Evolutionary conservation across 225 moss, liverwort and hornwort genomes (phyloP), one percentile per base, ranked within the genome.

Genomic region (Pseudoscleropodium purum): DNA sequence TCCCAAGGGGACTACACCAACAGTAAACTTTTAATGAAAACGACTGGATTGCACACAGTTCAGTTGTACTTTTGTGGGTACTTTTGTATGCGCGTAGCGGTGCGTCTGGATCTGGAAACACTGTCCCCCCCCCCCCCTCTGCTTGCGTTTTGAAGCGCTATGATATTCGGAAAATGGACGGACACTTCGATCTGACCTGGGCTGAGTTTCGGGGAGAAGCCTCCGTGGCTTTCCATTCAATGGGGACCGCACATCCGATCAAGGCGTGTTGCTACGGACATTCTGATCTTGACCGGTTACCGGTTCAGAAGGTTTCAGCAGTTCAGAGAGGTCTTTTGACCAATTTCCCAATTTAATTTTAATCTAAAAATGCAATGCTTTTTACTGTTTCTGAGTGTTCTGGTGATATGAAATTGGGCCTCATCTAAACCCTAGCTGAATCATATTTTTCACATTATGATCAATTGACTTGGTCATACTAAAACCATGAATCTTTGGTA

Each of bases 121-220:
- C 37, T 33, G 31, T 34, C 17, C 54, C 17, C 54, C 52, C 23
- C 36, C 21, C 17, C 54, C 17, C 54, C 52, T 14, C 36, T 52
- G n/a, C 84, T 84, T 39, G 78, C 9, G 54, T 54, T 78, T 77
- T 34, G 54, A 78, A 78, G 78, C 4, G 16, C 15, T 36, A 24
- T 34, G 9, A 5, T 34, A 25, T 26, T 56, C 37, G 82, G 23
- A 3, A 81, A 62, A 21, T 62, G 21, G 41, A 93, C 92, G 16
- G 39, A 92, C 91, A 77, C 24, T 23, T 77, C 27, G 94, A 98
- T 87, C 86, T 96, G 90, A 96, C 95, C 60, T 11, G 60, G 3
- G 23, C 27, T n/a, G n/a, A 21, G 94, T 91, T 94, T 95, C 87
- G 91, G 92, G 85, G 93, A 92, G 66, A 97, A 96, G 87, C 95